phyloP scores from a whole-genome alignment of 148 eudicot species.

The Selenicereus undatus region DNA sequence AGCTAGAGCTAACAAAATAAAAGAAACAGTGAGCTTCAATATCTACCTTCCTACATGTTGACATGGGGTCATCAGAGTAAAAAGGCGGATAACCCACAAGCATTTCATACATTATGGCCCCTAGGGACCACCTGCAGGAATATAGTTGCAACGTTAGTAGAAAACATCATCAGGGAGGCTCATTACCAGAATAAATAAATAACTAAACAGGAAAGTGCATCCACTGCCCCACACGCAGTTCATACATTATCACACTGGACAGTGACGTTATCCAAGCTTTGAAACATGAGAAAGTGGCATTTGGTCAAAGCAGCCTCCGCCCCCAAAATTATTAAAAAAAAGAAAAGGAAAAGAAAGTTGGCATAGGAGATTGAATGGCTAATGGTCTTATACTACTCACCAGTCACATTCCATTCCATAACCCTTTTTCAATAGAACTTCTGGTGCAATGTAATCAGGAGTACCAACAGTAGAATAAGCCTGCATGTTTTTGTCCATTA shows the following conservation, averaged over 20 bases:
- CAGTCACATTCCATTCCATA: constrained; percentile 95
- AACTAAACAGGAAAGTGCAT: neutral
- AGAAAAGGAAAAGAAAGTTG: neutral
- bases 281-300: too few relatives aligned
- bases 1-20: neutral
- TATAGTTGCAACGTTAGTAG: constrained; percentile 18
- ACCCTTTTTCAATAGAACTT: constrained; percentile 89
- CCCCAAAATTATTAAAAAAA: neutral
- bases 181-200: neutral
- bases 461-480: constrained; percentile 98
- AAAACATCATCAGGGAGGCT: constrained; percentile 4
- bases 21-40: neutral
- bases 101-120: constrained; percentile 96
- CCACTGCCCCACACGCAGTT: neutral
- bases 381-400: constrained; percentile 41
- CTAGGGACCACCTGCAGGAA: constrained; percentile 91
- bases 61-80: constrained; percentile 97
- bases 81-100: constrained; percentile 97
- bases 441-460: constrained; percentile 98
- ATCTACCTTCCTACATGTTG: constrained; percentile 91
- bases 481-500: constrained; percentile 39
- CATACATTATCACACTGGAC: too few relatives aligned
- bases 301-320: neutral
- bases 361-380: constrained; percentile 4
- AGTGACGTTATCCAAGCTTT: too few relatives aligned